Evolutionary conservation across 2,329 filamentous ascomycete genomes (phyloP).

Genomic region (Curvularia verruculosa): DNA sequence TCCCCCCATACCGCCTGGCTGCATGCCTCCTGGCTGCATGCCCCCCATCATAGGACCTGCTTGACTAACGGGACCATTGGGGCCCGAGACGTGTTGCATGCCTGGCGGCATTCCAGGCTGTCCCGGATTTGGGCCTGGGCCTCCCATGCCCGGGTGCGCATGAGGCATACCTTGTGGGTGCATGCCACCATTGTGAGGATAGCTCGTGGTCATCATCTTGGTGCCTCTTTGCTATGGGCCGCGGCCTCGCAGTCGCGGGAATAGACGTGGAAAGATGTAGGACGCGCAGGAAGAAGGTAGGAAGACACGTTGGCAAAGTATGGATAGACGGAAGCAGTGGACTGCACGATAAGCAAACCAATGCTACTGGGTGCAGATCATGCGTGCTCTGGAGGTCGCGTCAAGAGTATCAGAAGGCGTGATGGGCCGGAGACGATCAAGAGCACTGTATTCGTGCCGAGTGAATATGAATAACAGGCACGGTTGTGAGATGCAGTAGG

Average conservation of each 20-base stretch:
- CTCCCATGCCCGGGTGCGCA: slow-evolving; percentile 65
- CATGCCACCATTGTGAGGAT: slow-evolving; percentile 73
- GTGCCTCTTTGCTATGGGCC: slow-evolving; percentile 18
- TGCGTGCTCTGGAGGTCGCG: slow-evolving; percentile 22
- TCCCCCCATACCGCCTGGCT: slow-evolving; percentile 64
- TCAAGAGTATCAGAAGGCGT: slow-evolving; percentile 1
- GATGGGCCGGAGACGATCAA: slow-evolving; percentile 9
- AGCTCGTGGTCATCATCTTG: slow-evolving; percentile 73
- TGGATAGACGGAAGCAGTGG: slow-evolving; percentile 12
- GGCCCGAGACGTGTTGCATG: slow-evolving; percentile 74
- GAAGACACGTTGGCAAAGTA: slow-evolving; percentile 10
- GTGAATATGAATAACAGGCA: slow-evolving; percentile 4
- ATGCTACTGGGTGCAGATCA: slow-evolving; percentile 20
- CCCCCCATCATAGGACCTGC: slow-evolving; percentile 71
- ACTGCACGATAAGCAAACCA: slow-evolving; percentile 1
- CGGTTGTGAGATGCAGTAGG: slow-evolving; percentile 6
- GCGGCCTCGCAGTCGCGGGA: slow-evolving; percentile 20
- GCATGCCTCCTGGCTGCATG: slow-evolving; percentile 76
- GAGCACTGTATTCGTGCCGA: not conserved
- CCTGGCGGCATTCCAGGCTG: slow-evolving; percentile 70
- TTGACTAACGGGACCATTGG: slow-evolving; percentile 72
- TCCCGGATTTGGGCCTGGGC: slow-evolving; percentile 72
- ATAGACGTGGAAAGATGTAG: slow-evolving; percentile 10
- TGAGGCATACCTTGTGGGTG: slow-evolving; percentile 73
- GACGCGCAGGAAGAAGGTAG: slow-evolving; percentile 3